These are phyloP conservation scores for Magnolia officinalis DNA, from an alignment of 164 flowering plant genomes.

Conservation along the genomic window DNA sequence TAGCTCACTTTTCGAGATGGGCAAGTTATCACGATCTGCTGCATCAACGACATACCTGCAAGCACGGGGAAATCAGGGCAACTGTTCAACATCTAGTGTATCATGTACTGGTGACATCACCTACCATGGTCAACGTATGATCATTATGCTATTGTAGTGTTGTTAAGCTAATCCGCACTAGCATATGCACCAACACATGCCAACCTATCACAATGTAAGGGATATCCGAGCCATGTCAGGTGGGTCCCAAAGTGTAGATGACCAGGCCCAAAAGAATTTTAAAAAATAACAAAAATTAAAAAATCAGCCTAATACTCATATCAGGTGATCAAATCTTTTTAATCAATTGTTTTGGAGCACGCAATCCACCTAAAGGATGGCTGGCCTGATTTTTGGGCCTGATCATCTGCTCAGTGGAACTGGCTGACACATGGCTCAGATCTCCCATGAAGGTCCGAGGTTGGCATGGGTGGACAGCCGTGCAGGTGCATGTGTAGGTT, in stretches of 20 bases:
- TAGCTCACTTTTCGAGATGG: slow-evolving; percentile 66
- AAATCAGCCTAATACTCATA: too few species aligned
- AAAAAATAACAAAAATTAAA: too few species aligned
- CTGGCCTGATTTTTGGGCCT: background rate
- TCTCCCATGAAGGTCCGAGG: background rate
- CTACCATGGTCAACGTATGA: too few species aligned
- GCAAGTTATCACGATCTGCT: slow-evolving; percentile 68
- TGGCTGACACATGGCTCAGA: background rate
- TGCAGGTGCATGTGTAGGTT: too few species aligned
- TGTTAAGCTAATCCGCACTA: background rate
- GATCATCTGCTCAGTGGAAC: background rate
- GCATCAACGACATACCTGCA: slow-evolving; percentile 85
- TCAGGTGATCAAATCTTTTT: too few species aligned
- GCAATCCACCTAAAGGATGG: background rate
- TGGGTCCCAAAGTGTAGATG: background rate
- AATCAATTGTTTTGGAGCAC: background rate
- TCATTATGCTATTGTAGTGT: background rate
- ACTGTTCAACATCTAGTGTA: background rate
- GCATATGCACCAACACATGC: background rate
- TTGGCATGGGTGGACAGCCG: background rate
- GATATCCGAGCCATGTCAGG: background rate
- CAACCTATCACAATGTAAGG: background rate
- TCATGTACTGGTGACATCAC: background rate
- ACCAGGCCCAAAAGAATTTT: too few species aligned
- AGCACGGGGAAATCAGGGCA: slow-evolving; percentile 3